phyloP scores from a whole-genome alignment of 495 filamentous ascomycete genomes.

The Aspergillus olivimuriae region DNA sequence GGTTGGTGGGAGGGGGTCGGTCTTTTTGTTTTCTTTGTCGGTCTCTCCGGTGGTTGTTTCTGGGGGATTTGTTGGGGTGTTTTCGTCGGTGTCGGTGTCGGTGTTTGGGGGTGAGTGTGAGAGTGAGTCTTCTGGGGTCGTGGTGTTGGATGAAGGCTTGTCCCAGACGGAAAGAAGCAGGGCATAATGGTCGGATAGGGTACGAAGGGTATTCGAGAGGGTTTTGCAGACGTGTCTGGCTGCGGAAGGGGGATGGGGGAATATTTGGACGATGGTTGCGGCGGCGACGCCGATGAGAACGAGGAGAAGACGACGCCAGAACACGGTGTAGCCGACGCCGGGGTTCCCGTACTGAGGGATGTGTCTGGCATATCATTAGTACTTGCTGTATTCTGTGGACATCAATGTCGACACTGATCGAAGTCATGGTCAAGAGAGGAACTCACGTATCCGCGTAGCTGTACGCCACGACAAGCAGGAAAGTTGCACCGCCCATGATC shows the following conservation, averaged over 20 bases:
- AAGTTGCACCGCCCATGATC: slow-evolving; percentile 37
- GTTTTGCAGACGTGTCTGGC: slow-evolving; percentile 35
- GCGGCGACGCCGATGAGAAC: slow-evolving; percentile 36
- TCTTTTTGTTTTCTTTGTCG: too few relatives aligned
- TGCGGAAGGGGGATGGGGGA: slow-evolving; percentile 39
- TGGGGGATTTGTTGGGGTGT: too few relatives aligned
- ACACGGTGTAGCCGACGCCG: slow-evolving; percentile 37
- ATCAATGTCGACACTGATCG: not conserved
- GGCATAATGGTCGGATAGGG: slow-evolving; percentile 39
- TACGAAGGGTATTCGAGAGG: slow-evolving; percentile 30
- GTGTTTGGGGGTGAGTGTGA: too few relatives aligned
- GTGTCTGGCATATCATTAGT: slow-evolving; percentile 15
- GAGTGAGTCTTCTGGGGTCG: too few relatives aligned
- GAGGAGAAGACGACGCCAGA: slow-evolving; percentile 38
- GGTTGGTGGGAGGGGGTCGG: too few relatives aligned
- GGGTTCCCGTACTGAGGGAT: slow-evolving; percentile 36
- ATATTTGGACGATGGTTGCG: slow-evolving; percentile 33
- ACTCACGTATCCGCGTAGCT: slow-evolving; percentile 33
- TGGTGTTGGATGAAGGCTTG: too few relatives aligned
- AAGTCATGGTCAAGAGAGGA: not conserved
- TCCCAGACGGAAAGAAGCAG: slow-evolving; percentile 38
- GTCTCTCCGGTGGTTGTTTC: too few relatives aligned
- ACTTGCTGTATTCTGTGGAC: too few relatives aligned
- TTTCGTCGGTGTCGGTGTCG: too few relatives aligned
- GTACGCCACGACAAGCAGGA: slow-evolving; percentile 34